Base-by-base conservation (phyloP, 2,329 filamentous ascomycete genomes). In the Drechmeria coniospora region DNA sequence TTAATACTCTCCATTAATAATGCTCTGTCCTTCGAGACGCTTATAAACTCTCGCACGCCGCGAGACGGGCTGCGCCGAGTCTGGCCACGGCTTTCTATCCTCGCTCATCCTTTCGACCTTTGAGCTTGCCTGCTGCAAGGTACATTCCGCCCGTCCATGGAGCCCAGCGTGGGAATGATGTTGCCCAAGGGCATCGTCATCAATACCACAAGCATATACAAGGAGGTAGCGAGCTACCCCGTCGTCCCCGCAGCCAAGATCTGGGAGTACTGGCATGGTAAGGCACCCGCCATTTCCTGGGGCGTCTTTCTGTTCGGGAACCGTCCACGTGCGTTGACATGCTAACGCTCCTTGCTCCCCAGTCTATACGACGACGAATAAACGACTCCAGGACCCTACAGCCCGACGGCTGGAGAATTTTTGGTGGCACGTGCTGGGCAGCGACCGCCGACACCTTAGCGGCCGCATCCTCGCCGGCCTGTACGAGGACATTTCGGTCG, bases 381-480 rank as follows among this genome's bases (percentile, higher is more conserved):
- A 66, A 40, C 61, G 61, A 37, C 57, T 74, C 18, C 57, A 62
- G 33, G 69, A 75, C 38, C 70, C 70, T n/a, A 74, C 68, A 3
- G 68, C 69, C 16, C 64, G 63, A 32, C 66, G 71, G 12, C 50
- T 74, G 13, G 70, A 75, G 42, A 69, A 74, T 40, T 73, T 74
- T 38, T 76, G 70, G 70, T 74, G 68, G 63, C 69, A 74, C 41
- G 66, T 75, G 29, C 68, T 68, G 60, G 68, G 69, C 19, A 74
- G 71, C 38, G 54, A 71, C 36, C 55, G 63, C 16, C 57, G 63
- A 19, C 44, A 57, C 29, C 53, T 74, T 26, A 63, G 65, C 25
- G 70, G 65, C 21, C 53, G 51, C 19, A 57, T 59, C 9, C 53
- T 75, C 25, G 68, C 71, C 31, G 59, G 49, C 34, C 49, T 74